These are phyloP conservation scores for Rubia peregrina DNA, from an alignment of 305 asterid species.

Conservation along the genomic window DNA sequence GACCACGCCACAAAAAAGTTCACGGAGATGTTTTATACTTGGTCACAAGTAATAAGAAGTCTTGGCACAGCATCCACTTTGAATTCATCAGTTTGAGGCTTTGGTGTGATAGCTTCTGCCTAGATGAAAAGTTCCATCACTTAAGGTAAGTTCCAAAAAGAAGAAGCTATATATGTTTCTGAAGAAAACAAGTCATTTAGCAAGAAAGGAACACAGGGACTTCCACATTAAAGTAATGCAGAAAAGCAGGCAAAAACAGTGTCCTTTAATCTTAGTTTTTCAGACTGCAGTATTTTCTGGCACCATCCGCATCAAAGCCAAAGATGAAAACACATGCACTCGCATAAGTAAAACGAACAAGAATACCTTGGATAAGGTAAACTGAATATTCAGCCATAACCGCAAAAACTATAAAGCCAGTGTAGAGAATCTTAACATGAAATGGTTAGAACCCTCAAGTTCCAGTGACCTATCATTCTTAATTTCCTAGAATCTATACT, in stretches of 20 bases:
- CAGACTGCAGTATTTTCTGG: background rate
- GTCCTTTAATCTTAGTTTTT: background rate
- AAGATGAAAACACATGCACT: background rate
- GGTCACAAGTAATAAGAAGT: conserved; percentile 88
- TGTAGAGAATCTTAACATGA: background rate
- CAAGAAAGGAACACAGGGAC: background rate
- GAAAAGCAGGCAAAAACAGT: background rate
- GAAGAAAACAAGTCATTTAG: conserved; percentile 10
- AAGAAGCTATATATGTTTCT: conserved; percentile 6
- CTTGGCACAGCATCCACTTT: conserved; percentile 59
- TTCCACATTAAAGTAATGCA: background rate
- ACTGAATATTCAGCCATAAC: background rate
- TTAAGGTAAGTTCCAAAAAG: conserved; percentile 22
- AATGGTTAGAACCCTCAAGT: conserved; percentile 1
- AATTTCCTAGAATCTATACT: background rate
- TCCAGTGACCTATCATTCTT: background rate
- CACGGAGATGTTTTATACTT: conserved; percentile 48
- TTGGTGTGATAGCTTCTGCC: conserved; percentile 68
- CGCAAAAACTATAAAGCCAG: background rate
- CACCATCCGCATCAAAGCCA: background rate
- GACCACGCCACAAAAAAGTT: conserved; percentile 18
- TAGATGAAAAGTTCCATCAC: conserved; percentile 38
- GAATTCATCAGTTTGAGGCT: conserved; percentile 44
- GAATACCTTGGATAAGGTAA: background rate
- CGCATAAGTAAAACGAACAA: background rate